Conservation (phyloP, 1,284 basidiomycete species). For the Ganoderma lucidum region DNA sequence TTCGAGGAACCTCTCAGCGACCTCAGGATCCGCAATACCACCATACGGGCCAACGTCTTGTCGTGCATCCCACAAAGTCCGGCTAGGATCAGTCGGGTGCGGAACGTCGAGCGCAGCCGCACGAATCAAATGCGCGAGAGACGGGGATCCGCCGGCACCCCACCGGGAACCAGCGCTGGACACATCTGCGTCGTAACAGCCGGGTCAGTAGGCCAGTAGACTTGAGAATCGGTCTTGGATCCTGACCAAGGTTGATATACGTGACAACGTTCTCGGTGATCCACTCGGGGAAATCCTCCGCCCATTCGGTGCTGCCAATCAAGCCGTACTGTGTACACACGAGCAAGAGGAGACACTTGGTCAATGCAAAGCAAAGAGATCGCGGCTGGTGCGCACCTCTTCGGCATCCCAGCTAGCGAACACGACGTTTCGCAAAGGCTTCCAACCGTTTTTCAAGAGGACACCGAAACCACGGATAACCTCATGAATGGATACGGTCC, state of each 20-base stretch:
- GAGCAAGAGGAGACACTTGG: not conserved
- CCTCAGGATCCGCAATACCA: constrained; percentile 44
- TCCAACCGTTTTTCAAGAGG: constrained; percentile 83
- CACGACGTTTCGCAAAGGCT: constrained; percentile 88
- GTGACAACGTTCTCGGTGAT: constrained; percentile 82
- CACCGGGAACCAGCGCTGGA: constrained; percentile 78
- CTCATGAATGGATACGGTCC: constrained; percentile 88
- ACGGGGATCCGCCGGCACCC: constrained; percentile 67
- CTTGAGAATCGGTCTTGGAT: constrained; percentile 12
- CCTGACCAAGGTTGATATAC: constrained; percentile 83
- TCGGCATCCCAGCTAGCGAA: constrained; percentile 95
- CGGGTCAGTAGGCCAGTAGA: not conserved
- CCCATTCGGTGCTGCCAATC: constrained; percentile 89
- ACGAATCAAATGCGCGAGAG: constrained; percentile 80
- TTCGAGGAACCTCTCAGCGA: constrained; percentile 38
- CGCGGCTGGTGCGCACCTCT: constrained; percentile 58
- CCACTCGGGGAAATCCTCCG: constrained; percentile 89
- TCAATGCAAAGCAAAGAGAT: not conserved
- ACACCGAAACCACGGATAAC: constrained; percentile 84
- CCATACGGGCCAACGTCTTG: constrained; percentile 62
- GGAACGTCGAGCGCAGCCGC: constrained; percentile 71
- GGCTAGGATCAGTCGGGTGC: constrained; percentile 64
- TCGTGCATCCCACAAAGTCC: constrained; percentile 73
- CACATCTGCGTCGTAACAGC: constrained; percentile 50
- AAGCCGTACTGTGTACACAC: constrained; percentile 72